These are phyloP conservation scores for Aspergillus texensis DNA, from an alignment of 2,329 filamentous ascomycete species.

Conservation along the genomic window DNA sequence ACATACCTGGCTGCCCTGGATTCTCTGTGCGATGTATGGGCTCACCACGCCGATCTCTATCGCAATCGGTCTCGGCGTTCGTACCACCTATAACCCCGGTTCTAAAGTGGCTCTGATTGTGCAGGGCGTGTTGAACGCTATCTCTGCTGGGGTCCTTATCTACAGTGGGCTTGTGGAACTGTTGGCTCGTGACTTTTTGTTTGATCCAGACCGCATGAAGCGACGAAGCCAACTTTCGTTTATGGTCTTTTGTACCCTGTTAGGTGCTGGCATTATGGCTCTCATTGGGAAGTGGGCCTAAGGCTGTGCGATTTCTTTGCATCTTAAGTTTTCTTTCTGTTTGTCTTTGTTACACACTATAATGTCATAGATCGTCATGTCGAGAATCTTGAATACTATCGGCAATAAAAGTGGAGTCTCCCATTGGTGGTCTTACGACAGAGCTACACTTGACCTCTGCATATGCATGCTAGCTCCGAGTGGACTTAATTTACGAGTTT, in stretches of 20 bases:
- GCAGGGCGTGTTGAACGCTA: conserved; percentile 50
- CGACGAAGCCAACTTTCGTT: conserved; percentile 41
- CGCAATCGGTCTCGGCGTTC: conserved; percentile 50
- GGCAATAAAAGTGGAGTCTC: too few species aligned
- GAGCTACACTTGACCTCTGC: too few species aligned
- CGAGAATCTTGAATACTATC: too few species aligned
- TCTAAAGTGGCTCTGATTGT: conserved; percentile 48
- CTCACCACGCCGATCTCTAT: conserved; percentile 57
- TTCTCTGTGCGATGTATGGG: conserved; percentile 52
- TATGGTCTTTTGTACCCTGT: conserved; percentile 44
- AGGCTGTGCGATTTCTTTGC: conserved; percentile 34
- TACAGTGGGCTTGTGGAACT: conserved; percentile 56
- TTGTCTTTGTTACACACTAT: too few species aligned
- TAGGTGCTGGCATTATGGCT: conserved; percentile 52
- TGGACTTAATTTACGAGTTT: too few species aligned
- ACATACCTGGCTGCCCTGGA: conserved; percentile 52
- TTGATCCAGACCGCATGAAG: conserved; percentile 50
- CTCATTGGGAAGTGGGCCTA: conserved; percentile 56
- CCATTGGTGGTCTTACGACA: too few species aligned
- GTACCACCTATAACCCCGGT: conserved; percentile 46
- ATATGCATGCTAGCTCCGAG: too few species aligned
- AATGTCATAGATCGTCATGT: too few species aligned
- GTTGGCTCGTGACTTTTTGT: conserved; percentile 54
- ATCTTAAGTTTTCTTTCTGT: too few species aligned
- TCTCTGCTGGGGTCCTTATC: conserved; percentile 53